Base-by-base conservation (phyloP, 164 flowering plant genomes). In the Stephania yunnanensis region DNA sequence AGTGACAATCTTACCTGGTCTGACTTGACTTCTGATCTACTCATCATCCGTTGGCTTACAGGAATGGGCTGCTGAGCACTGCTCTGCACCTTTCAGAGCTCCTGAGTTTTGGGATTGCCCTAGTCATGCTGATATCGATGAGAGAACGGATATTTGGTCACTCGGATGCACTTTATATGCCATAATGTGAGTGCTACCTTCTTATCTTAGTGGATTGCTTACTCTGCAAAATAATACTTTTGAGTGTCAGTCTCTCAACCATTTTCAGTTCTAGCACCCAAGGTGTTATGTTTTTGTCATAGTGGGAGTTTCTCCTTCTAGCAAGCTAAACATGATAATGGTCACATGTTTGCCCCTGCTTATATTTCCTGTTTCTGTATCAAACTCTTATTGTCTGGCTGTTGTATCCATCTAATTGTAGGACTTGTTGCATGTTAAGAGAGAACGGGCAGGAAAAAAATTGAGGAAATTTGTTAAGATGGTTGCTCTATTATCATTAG, bases 21-120 rank as follows among this genome's bases (percentile, higher is more conserved):
- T 50, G 15, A 50, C 3, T 50, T 9, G 53, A 7, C 55, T 50
- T 9, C 15, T 8, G 0, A 15, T 11, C 11, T 50, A 67, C 15
- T 69, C 1, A 20, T 70, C 5, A 17, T 44, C 48, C 5, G 10
- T 72, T 53, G 19, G 73, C 81, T 61, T 84, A 69, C 81, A 95
- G 99, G 99, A 95, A 85, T 95, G 99, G 99, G 93, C 99, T 69
- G 87, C 97, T 71, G 97, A 93, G 84, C 98, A 95, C 79, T 93
- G 97, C 83, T 92, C 98, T 25, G 99, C 98, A 76, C 97, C 98
- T 73, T 88, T 80, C 77, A 89, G 99, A 80, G 95, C 99, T 69
- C 99, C 99, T 63, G 99, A 95, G 82, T 86, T 95, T 75, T 95
- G 99, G 99, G 99, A 95, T 80, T 95, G 99, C 80, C 92, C 96